Evolutionary conservation across 495 filamentous ascomycete genomes (phyloP).

Genomic region (Thermochaetoides thermophila): DNA sequence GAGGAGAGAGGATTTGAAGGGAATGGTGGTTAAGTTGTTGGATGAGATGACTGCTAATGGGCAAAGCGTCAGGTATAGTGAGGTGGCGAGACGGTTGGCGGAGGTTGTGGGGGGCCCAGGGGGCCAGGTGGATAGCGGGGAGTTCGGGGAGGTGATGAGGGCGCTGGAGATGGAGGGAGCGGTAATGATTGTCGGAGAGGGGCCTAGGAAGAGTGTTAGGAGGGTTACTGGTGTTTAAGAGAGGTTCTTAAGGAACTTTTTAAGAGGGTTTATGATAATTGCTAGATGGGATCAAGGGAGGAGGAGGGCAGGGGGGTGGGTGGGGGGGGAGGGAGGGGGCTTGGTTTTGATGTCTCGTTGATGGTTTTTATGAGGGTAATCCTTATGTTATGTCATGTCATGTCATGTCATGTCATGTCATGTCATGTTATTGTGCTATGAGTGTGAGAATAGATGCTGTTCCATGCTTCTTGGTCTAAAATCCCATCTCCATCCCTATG

Average conservation of each 20-base stretch:
- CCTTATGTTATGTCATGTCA: too few species aligned
- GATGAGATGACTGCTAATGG: slow-evolving; percentile 64
- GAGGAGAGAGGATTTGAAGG: slow-evolving; percentile 71
- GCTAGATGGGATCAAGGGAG: too few species aligned
- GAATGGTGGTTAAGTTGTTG: slow-evolving; percentile 52
- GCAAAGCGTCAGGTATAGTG: slow-evolving; percentile 56
- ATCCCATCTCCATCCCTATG: too few species aligned
- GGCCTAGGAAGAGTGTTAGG: slow-evolving; percentile 65
- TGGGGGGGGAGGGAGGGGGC: too few species aligned
- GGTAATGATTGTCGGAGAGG: slow-evolving; percentile 72
- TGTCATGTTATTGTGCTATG: too few species aligned
- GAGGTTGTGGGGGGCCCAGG: slow-evolving; percentile 61
- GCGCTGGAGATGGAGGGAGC: slow-evolving; percentile 71
- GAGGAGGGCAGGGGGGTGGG: too few species aligned
- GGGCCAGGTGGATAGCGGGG: slow-evolving; percentile 52
- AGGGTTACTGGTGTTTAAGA: slow-evolving; percentile 42
- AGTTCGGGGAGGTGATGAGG: slow-evolving; percentile 70
- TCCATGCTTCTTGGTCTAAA: too few species aligned
- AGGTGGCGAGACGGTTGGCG: slow-evolving; percentile 55
- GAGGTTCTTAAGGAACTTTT: slow-evolving; percentile 1
- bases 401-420: too few species aligned
- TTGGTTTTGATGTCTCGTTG: too few species aligned
- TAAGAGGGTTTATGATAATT: too few species aligned
- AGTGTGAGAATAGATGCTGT: too few species aligned
- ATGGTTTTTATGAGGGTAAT: too few species aligned